Evolutionary conservation across 1,284 basidiomycete species (phyloP), one percentile per base, ranked within the genome.

Genomic region (Papiliotrema flavescens): DNA sequence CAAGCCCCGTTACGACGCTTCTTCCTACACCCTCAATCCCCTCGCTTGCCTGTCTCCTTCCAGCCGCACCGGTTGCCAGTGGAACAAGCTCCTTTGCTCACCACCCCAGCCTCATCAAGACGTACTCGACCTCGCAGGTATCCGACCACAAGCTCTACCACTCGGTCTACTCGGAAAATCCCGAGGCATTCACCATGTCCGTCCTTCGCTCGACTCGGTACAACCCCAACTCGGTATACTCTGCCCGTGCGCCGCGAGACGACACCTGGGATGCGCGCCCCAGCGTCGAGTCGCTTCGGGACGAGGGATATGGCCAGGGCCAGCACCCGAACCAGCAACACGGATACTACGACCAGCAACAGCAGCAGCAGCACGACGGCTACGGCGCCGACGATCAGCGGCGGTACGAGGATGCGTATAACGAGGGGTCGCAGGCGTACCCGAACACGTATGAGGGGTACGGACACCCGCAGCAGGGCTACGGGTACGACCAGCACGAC

Each of bases 121-220:
- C 84, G 4, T 96, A 93, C 74, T 83, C 85, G 11, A 78, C 80
- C 17, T 82, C 83, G 20, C 90, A 94, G 73, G 84, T 85, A 34
- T 80, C 79, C 32, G 90, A 91, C 70, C 89, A 91, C 73, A 83
- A 83, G 60, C 85, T 87, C 64, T 93, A 90, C 73, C 84, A 87
- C 69, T 83, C 84, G 23, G 80, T 90, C 55, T 85, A 85, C 74
- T 76, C 74, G 20, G 70, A 75, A 52, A 79, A 77, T 43, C 73
- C 75, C 8, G 77, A 80, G 51, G 79, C 78, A 47, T 85, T 87
- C 66, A 79, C 85, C 17, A 80, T 82, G 50, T 81, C 80, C 59
- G 80, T 84, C 48, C 66, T 75, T 41, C 78, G 85, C 44, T 66
- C 82, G 79, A 60, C 81, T 77, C 65, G 84, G 84, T 73, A 86